phyloP scores from a whole-genome alignment of 305 asterid genomes.

The Fraxinus greggii region DNA sequence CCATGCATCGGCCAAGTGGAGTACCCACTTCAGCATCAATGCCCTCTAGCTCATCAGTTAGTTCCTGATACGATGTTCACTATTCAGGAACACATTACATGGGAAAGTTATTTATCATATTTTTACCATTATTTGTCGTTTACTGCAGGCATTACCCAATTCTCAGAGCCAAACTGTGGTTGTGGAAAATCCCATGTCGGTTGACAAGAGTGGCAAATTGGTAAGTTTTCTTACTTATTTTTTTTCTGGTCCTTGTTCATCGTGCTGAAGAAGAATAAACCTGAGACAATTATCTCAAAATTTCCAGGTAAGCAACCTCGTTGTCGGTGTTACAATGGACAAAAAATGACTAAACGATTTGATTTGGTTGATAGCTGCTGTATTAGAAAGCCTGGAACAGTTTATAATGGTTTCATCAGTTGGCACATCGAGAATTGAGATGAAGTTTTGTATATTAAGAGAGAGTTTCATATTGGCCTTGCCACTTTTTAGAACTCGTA shows the following conservation, averaged over 20 bases:
- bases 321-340: conserved; percentile 79
- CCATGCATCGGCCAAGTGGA: conserved; percentile 59
- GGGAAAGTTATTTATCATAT: not conserved
- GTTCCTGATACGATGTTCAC: conserved; percentile 31
- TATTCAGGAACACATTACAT: not conserved
- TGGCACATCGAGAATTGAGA: conserved; percentile 24
- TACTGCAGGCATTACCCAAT: conserved; percentile 49
- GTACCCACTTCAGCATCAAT: conserved; percentile 51
- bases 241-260: not conserved
- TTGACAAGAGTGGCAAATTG: conserved; percentile 86
- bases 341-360: conserved; percentile 33
- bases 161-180: conserved; percentile 85
- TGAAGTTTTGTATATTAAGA: conserved; percentile 37
- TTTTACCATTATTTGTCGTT: not conserved
- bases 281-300: conserved; percentile 20
- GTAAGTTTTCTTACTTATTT: conserved; percentile 32
- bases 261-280: conserved; percentile 1
- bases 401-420: conserved; percentile 18
- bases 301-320: conserved; percentile 83
- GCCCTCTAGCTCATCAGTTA: conserved; percentile 67
- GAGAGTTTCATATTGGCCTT: conserved; percentile 24
- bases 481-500: conserved; percentile 20
- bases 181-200: conserved; percentile 84
- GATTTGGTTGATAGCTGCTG: conserved; percentile 24
- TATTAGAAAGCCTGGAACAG: conserved; percentile 24